A percentile compares a stretch with the other conserved stretches of the same genome.
phyloP scores from a whole-genome alignment of 2,329 filamentous ascomycete species.

The Colletotrichum noveboracense region DNA sequence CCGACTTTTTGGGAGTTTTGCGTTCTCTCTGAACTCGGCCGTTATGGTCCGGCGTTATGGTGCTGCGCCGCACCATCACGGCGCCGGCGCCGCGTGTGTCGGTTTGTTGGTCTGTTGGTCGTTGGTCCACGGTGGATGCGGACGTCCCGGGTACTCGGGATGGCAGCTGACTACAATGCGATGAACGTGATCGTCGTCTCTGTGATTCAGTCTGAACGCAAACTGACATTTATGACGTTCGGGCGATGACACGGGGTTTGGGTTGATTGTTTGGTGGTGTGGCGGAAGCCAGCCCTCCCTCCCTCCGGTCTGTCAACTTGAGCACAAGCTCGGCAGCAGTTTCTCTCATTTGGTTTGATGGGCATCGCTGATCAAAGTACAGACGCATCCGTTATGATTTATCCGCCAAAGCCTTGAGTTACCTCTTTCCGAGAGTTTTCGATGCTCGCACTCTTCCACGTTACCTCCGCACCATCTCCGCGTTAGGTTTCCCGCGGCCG shows the following conservation, averaged over 20 bases:
- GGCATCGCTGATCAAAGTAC: neutral
- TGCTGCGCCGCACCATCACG: neutral
- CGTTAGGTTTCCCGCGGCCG: neutral
- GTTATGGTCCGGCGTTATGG: neutral
- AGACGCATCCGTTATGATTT: neutral
- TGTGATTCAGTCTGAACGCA: neutral
- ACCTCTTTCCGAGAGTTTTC: neutral
- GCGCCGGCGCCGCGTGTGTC: neutral
- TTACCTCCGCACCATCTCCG: neutral
- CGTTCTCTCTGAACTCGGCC: neutral
- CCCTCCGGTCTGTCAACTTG: neutral
- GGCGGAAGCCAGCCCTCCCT: neutral
- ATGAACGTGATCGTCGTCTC: neutral
- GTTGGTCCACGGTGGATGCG: neutral
- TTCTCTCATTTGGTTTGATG: neutral
- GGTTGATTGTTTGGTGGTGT: neutral
- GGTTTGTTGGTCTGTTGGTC: neutral
- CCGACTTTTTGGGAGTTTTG: neutral
- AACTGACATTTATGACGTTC: neutral
- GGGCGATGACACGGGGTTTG: neutral
- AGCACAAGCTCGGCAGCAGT: neutral
- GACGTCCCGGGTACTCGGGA: neutral
- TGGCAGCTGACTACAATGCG: neutral
- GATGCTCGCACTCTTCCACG: neutral
- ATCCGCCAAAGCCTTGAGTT: neutral